Evolutionary conservation across 257 asterid species (phyloP).

Genomic region (Capsicum chinense): DNA sequence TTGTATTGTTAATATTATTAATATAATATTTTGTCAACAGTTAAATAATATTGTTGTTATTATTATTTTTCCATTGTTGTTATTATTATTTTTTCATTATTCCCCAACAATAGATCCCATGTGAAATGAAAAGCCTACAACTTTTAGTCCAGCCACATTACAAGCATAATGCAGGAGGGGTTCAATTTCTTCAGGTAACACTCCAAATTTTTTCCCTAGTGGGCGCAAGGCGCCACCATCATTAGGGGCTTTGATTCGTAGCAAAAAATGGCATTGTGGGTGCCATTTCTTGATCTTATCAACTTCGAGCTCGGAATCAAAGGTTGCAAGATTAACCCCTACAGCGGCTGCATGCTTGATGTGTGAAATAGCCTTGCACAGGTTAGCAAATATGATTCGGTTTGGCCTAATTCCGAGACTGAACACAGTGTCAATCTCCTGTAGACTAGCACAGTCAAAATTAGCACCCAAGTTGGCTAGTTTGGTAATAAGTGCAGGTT

Average conservation of each 20-base stretch:
- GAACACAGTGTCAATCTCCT: slow-evolving; percentile 4
- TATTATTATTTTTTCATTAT: too few species aligned
- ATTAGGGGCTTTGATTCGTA: slow-evolving; percentile 19
- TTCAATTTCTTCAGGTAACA: slow-evolving; percentile 4
- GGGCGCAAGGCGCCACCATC: slow-evolving; percentile 21
- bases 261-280: slow-evolving; percentile 14
- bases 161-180: neutral
- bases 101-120: slow-evolving; percentile 6
- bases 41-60: too few species aligned
- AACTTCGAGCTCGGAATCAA: slow-evolving; percentile 26
- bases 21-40: too few species aligned
- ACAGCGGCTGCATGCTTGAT: slow-evolving; percentile 8
- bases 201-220: neutral
- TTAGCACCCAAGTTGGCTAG: slow-evolving; percentile 27
- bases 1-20: too few species aligned
- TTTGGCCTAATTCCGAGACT: slow-evolving; percentile 14
- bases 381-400: slow-evolving; percentile 24
- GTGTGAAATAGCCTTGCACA: slow-evolving; percentile 22
- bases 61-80: too few species aligned
- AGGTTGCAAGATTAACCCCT: slow-evolving; percentile 29
- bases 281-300: slow-evolving; percentile 28
- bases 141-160: neutral
- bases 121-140: slow-evolving; percentile 24
- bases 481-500: slow-evolving; percentile 15
- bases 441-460: slow-evolving; percentile 27